Evolutionary conservation across 2,329 filamentous ascomycete genomes (phyloP), one percentile per base, ranked within the genome.

Genomic region (Penicillium glabrum): DNA sequence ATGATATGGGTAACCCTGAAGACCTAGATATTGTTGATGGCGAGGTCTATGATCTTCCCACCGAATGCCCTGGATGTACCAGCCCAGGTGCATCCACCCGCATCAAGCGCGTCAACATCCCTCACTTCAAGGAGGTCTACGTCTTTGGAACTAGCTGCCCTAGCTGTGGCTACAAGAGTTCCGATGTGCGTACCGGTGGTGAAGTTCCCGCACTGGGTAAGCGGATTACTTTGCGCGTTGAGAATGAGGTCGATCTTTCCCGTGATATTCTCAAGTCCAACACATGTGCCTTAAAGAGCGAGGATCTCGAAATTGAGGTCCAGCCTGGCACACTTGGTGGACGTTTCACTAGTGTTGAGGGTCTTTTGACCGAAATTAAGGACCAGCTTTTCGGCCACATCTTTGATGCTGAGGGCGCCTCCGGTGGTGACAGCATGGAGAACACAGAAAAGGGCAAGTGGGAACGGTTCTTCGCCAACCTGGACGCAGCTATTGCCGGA

Each of bases 231-330:
- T 82, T 99, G 26, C 79, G 82, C 52, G 89, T 98, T 54, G 81
- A 86, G 57, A 86, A 77, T 33, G 72, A 79, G 31, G 83, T 87
- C 57, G 95, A 99, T 73, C 83, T 99, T 44, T 89, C 88, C 13
- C 86, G 95, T 61, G 95, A 99, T 70, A 96, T 99, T 59, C 87
- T 99, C 68, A 99, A 99, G 81, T 92, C 90, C 65, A 95, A 99
- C 75, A 95, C 89, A 26, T 98, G 95, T 71, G 88, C 86, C 13
- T 82, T 99, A 59, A 86, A 88, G 68, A 96, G 92, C 72, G 89
- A 91, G 0, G 93, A 99, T 72, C 86, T 98, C 19, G 86, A 88
- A 65, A 86, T 99, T 11, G 86, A 87, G 52, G 91, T 98, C 61
- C 92, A 96, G 75, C 39, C 46, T 13, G 54, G 57, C 41, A 54